phyloP scores from a whole-genome alignment of 2,329 filamentous ascomycete species.

The Talaromyces sp. region DNA sequence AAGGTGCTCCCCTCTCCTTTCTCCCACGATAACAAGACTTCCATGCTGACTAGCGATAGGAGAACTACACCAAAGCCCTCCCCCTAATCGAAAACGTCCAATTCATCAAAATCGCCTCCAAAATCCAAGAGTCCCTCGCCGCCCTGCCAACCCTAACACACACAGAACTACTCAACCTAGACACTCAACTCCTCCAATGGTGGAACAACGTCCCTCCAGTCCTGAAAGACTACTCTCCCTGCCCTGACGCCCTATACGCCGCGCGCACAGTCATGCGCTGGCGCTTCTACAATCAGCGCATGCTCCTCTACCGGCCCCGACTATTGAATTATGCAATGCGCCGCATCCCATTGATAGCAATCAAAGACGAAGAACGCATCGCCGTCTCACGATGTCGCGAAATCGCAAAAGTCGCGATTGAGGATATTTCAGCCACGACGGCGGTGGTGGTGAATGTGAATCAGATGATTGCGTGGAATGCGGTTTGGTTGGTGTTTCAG shows the following conservation, averaged over 20 bases:
- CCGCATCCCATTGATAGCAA: constrained; percentile 51
- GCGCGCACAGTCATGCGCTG: constrained; percentile 76
- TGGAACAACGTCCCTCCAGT: constrained; percentile 68
- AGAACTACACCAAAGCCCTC: constrained; percentile 64
- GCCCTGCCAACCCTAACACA: constrained; percentile 66
- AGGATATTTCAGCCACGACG: constrained; percentile 67
- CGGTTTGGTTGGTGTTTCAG: constrained; percentile 2
- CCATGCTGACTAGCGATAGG: constrained; percentile 29
- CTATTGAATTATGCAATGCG: constrained; percentile 64
- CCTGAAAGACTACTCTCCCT: constrained; percentile 63
- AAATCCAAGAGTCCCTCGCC: constrained; percentile 70
- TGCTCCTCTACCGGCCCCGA: constrained; percentile 71
- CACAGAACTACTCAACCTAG: constrained; percentile 65
- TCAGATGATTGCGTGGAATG: constrained; percentile 8
- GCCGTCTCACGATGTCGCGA: constrained; percentile 68
- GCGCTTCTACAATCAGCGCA: constrained; percentile 75
- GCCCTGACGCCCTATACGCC: constrained; percentile 68
- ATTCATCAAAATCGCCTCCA: constrained; percentile 76
- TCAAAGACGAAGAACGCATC: constrained; percentile 61
- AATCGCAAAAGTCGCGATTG: constrained; percentile 68
- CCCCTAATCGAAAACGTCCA: constrained; percentile 73
- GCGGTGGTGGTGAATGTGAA: background rate
- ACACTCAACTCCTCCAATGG: constrained; percentile 69
- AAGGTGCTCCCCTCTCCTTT: constrained; percentile 25
- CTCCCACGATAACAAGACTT: background rate